These are phyloP conservation scores for Sanghuangporus sanghuang DNA, from an alignment of 1,284 basidiomycete genomes.

Conservation along the genomic window DNA sequence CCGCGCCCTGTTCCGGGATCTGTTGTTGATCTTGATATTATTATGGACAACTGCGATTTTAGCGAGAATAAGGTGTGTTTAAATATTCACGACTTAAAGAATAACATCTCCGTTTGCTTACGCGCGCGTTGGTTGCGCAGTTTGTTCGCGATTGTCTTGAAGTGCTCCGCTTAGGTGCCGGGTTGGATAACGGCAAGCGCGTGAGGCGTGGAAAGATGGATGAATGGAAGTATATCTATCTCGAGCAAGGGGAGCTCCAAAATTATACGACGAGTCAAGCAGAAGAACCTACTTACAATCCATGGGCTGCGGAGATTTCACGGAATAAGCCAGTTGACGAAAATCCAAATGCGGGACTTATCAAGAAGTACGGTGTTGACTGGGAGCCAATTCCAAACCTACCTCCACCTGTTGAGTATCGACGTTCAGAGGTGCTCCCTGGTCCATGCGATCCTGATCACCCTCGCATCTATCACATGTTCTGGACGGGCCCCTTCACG, in stretches of 20 bases:
- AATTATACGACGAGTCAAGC: slow-evolving; percentile 30
- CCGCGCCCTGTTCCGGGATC: slow-evolving; percentile 79
- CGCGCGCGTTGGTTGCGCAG: slow-evolving; percentile 28
- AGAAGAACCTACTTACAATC: slow-evolving; percentile 13
- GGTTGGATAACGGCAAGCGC: slow-evolving; percentile 55
- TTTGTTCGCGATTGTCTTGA: slow-evolving; percentile 79
- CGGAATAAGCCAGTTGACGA: slow-evolving; percentile 6
- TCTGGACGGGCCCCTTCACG: slow-evolving; percentile 81
- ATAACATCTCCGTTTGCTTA: not conserved
- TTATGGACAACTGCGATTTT: slow-evolving; percentile 90
- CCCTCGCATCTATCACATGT: slow-evolving; percentile 79
- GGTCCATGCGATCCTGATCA: slow-evolving; percentile 63
- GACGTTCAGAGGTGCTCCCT: slow-evolving; percentile 51
- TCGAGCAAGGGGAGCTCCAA: slow-evolving; percentile 43
- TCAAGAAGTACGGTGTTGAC: slow-evolving; percentile 34
- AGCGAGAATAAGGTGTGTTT: slow-evolving; percentile 62
- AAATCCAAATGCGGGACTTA: slow-evolving; percentile 33
- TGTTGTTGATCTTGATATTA: slow-evolving; percentile 79
- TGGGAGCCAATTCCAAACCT: slow-evolving; percentile 42
- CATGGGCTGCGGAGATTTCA: slow-evolving; percentile 14
- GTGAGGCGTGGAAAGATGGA: slow-evolving; percentile 54
- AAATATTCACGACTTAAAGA: no score
- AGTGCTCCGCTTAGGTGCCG: slow-evolving; percentile 60
- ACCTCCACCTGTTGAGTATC: slow-evolving; percentile 37
- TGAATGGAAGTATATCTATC: slow-evolving; percentile 62